These are phyloP conservation scores for Protea cynaroides DNA, from an alignment of 164 flowering plant species.

Conservation along the genomic window DNA sequence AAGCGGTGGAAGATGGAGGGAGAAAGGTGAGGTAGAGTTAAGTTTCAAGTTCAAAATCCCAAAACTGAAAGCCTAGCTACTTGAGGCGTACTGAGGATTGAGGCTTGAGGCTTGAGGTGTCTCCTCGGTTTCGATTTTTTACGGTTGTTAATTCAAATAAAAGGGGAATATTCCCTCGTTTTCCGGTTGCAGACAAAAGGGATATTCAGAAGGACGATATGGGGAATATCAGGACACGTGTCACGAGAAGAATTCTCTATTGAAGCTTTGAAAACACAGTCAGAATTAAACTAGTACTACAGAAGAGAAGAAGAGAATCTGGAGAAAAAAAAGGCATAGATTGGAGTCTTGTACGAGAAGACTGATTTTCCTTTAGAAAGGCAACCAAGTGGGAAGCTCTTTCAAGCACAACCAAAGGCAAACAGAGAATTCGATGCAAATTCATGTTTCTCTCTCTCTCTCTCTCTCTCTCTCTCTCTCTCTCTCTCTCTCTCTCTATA, in stretches of 20 bases:
- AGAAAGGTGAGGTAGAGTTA: too few relatives aligned
- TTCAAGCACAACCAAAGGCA: too few relatives aligned
- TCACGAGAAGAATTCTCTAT: conserved; percentile 40
- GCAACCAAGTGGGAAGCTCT: too few relatives aligned
- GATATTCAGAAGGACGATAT: conserved; percentile 58
- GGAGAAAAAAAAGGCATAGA: conserved; percentile 52
- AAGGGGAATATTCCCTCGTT: conserved; percentile 19
- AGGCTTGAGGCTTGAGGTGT: conserved; percentile 2
- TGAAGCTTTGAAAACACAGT: neutral
- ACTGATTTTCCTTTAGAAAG: conserved; percentile 37
- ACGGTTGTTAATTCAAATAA: conserved; percentile 3
- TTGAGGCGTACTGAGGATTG: too few relatives aligned
- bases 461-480: too few relatives aligned
- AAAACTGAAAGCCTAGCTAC: too few relatives aligned
- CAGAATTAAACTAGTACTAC: conserved; percentile 1
- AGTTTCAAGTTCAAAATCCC: too few relatives aligned
- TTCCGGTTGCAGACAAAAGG: conserved; percentile 46
- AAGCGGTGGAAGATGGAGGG: too few relatives aligned
- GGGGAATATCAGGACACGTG: conserved; percentile 44
- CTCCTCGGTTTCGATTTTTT: conserved; percentile 18
- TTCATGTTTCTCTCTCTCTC: neutral
- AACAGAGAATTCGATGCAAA: conserved; percentile 42
- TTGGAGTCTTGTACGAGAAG: conserved; percentile 74
- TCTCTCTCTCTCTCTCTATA: too few relatives aligned
- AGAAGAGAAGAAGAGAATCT: conserved; percentile 33